Evolutionary conservation across 2,329 filamentous ascomycete genomes (phyloP), one percentile per base, ranked within the genome.

Genomic region (Aspergillus udagawae): DNA sequence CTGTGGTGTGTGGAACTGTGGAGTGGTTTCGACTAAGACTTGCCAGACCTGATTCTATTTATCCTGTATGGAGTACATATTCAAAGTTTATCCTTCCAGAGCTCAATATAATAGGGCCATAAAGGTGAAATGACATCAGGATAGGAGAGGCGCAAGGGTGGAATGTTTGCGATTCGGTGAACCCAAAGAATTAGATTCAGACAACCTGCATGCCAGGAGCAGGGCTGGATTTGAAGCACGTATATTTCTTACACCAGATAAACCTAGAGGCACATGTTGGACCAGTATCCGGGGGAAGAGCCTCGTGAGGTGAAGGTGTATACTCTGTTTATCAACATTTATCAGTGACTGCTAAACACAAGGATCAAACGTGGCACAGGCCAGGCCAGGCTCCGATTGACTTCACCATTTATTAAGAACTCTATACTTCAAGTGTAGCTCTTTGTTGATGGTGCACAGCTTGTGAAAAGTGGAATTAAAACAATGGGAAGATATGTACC

Each of bases 101-200:
- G 32, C 32, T 38, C 14, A 49, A 49, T 28, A 14, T 28, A 10
- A 49, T 49, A 28, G 32, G 47, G 21, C 12, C 9, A 27, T 23
- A 32, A 48, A 47, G 17, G 14, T 23, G 20, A 45, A 42, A n/a
- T 45, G 41, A 49, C 27, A 49, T 29, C 27, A 42, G 29, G 7
- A 44, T 21, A 54, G 35, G 12, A 32, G 14, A 25, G 21, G 44
- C 2, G 44, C 32, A 17, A 38, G 21, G 44, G 21, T 28, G 45
- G 29, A 50, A 54, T 50, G 45, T 23, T 49, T 50, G 45, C 35
- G 45, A 54, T 54, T 54, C 32, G 45, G 20, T 44, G 49, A 50
- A 17, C 27, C 20, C 32, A 27, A 29, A 41, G 9, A 44, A 44
- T 17, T 21, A n/a, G n/a, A 29, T 35, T 48, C 42, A 21, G 42